phyloP scores from a whole-genome alignment of 2,329 filamentous ascomycete species.

The Trichoderma sp. region DNA sequence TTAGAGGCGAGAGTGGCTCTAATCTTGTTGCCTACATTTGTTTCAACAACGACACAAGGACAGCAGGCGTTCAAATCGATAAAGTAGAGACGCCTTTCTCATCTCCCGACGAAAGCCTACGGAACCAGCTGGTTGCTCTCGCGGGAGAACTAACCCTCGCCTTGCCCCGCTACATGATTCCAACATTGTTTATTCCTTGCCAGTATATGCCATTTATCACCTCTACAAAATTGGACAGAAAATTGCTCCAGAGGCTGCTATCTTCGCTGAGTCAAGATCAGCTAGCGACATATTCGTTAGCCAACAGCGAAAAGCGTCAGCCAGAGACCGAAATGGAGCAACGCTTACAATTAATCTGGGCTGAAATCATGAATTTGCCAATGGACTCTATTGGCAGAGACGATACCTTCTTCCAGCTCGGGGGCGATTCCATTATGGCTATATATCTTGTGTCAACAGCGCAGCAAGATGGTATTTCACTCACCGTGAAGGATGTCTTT shows the following conservation, averaged over 20 bases:
- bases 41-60: not conserved
- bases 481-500: conserved; percentile 8
- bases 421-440: conserved; percentile 44
- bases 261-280: not conserved
- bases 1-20: not conserved
- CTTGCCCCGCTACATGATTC: conserved; percentile 24
- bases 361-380: conserved; percentile 31
- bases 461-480: conserved; percentile 22
- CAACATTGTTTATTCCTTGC: conserved; percentile 21
- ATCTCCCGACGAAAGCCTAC: not conserved
- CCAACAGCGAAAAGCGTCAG: conserved; percentile 13
- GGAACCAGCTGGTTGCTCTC: conserved; percentile 11
- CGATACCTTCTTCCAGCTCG: conserved; percentile 23
- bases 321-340: conserved; percentile 17
- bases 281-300: not conserved
- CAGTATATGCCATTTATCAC: conserved; percentile 21
- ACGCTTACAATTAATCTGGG: conserved; percentile 29
- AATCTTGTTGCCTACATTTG: conserved; percentile 9
- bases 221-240: conserved; percentile 19
- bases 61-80: not conserved
- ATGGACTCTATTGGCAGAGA: conserved; percentile 27
- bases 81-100: conserved; percentile 11
- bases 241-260: not conserved
- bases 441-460: conserved; percentile 43
- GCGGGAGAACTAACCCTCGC: not conserved